These are phyloP conservation scores for Fusarium sambucinum DNA, from an alignment of 2,329 filamentous ascomycete species.

Conservation along the genomic window DNA sequence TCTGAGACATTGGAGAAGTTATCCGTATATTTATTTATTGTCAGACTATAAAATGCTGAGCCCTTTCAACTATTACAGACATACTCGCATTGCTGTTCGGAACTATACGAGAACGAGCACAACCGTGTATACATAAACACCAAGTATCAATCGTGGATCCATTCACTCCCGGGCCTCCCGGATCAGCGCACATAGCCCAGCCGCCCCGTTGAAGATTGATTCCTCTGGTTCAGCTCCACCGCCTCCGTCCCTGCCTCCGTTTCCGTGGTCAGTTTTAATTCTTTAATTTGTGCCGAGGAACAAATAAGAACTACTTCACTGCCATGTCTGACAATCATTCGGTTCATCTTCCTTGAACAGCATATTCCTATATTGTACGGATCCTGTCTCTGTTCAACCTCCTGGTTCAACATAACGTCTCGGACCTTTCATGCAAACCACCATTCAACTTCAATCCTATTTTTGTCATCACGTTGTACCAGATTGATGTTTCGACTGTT, in stretches of 20 bases:
- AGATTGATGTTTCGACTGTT: not conserved
- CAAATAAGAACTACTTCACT: constrained; percentile 12
- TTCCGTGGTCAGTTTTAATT: constrained; percentile 15
- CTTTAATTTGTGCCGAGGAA: constrained; percentile 30
- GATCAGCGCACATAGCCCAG: constrained; percentile 39
- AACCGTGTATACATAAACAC: constrained; percentile 32
- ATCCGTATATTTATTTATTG: not conserved
- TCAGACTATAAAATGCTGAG: not conserved
- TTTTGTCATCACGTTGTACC: constrained; percentile 1
- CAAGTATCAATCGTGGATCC: constrained; percentile 38
- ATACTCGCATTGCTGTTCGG: not conserved
- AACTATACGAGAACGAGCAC: constrained; percentile 22
- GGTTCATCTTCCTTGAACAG: constrained; percentile 27
- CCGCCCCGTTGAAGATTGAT: constrained; percentile 19
- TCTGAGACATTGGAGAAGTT: constrained; percentile 10
- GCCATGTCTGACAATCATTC: constrained; percentile 28
- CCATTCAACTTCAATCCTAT: constrained; percentile 5
- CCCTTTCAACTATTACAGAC: not conserved
- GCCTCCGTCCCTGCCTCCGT: constrained; percentile 22
- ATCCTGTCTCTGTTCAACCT: not conserved
- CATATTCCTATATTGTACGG: constrained; percentile 10
- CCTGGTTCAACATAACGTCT: constrained; percentile 22
- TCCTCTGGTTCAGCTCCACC: constrained; percentile 40
- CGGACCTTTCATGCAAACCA: constrained; percentile 13
- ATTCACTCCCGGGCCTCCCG: constrained; percentile 45